Evolutionary conservation across 371 early-diverging fungal genomes (phyloP), one percentile per base, ranked within the genome.

Genomic region (Zychaea mexicana): DNA sequence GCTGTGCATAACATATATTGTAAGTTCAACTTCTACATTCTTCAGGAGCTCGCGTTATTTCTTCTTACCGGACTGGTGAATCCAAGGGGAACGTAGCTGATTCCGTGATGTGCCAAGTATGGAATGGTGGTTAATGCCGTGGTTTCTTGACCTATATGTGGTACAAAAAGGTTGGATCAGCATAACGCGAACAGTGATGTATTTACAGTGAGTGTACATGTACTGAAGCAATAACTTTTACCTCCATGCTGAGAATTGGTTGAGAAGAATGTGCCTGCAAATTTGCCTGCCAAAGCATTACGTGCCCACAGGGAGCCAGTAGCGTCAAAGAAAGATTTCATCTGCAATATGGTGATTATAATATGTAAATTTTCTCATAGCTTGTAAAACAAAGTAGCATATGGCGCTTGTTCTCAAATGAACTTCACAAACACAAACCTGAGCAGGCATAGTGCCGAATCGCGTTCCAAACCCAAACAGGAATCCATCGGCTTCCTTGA

Each of bases 41-140:
- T 28, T 28, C 12, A 15, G 22, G 26, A 6, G 3, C 19, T 17
- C 19, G 10, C 19, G 24, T 17, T 47, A 4, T 31, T 13, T 2
- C 21, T 21, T 47, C 49, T 60, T 60, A 60, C 60, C 1, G 76
- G 57, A 63, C 69, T 73, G n/a, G 65, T 57, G 54, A 75, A 84
- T 6, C 89, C 89, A 39, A 88, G 56, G 9, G 92, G 91, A 7
- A 92, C 90, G 54, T 79, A 92, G 54, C 79, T 72, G 58, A 92
- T 83, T 13, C 93, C 94, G 62, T 88, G 91, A 74, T 92, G 92
- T n/a, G 77, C 84, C 26, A 90, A 76, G 62, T 76, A 78, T 13
- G 86, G 76, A 36, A 93, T 21, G 45, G 86, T 75, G 26, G 86
- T 78, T 17, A 81, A 67, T 19, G 84, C 82, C 3, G 90, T 89